Evolutionary conservation across 2,329 filamentous ascomycete genomes (phyloP).

Genomic region (Pseudogymnoascus sp.): DNA sequence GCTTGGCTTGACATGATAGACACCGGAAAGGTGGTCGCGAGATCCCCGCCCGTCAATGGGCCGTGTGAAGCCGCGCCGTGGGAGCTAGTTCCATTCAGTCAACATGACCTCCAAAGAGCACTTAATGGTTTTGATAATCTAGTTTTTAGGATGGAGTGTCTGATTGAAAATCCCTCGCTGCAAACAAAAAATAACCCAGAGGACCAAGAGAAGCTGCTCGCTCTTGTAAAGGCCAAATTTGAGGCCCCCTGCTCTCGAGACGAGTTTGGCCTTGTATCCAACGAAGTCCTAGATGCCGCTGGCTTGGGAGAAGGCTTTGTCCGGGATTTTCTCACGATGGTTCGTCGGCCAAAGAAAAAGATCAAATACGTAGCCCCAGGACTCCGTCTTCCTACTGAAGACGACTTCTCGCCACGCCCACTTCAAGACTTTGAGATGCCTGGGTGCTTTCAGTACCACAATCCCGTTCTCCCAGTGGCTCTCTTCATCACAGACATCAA

Average conservation of each 20-base stretch:
- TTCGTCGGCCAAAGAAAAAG: too few relatives aligned
- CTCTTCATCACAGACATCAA: too few relatives aligned
- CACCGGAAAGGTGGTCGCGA: conserved; percentile 14
- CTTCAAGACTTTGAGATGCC: too few relatives aligned
- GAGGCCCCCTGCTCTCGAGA: not conserved
- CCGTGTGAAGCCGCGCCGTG: conserved; percentile 14
- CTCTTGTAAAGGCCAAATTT: not conserved
- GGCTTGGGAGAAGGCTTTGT: conserved; percentile 1
- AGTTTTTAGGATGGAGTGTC: not conserved
- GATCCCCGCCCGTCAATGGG: not conserved
- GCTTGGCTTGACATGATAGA: conserved; percentile 17
- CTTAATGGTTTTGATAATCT: conserved; percentile 11
- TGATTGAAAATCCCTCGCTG: not conserved
- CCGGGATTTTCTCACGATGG: conserved; percentile 7
- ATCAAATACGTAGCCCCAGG: too few relatives aligned
- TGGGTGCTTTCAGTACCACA: too few relatives aligned
- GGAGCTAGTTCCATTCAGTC: conserved; percentile 13
- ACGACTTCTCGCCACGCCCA: too few relatives aligned
- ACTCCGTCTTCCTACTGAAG: too few relatives aligned
- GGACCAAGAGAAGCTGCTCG: conserved; percentile 9
- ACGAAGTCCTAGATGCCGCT: conserved; percentile 10
- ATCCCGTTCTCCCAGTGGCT: too few relatives aligned
- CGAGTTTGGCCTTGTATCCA: conserved; percentile 7
- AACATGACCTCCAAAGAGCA: conserved; percentile 8
- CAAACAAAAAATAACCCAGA: conserved; percentile 10